Percentiles rank a stretch among this genome's conserved stretches.
These are phyloP conservation scores for Ehretia macrophylla DNA, from an alignment of 257 asterid genomes.

Conservation along the genomic window DNA sequence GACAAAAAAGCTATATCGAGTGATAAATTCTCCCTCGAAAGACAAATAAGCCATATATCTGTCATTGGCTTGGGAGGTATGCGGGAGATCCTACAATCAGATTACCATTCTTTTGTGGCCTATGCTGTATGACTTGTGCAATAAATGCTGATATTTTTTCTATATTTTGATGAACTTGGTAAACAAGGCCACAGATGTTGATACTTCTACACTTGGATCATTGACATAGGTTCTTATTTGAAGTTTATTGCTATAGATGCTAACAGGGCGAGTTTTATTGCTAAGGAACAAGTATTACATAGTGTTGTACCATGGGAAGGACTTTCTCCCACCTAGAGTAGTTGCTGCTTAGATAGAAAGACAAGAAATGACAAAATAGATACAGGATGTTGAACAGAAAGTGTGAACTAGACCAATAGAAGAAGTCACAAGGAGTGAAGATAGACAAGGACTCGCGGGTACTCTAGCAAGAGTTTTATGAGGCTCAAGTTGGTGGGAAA, in stretches of 20 bases:
- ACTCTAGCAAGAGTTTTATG: constrained; percentile 89
- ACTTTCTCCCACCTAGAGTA: constrained; percentile 82
- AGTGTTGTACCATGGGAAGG: constrained; percentile 93
- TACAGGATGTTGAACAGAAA: constrained; percentile 84
- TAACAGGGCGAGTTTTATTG: constrained; percentile 90
- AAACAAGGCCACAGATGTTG: too few relatives aligned
- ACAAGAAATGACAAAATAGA: constrained; percentile 75
- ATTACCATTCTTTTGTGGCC: too few relatives aligned
- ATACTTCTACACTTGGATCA: not conserved
- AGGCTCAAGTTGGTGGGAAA: constrained; percentile 89
- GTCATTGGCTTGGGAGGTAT: too few relatives aligned
- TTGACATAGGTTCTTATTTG: not conserved
- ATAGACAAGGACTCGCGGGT: constrained; percentile 60
- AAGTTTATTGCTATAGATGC: constrained; percentile 30
- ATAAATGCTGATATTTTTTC: too few relatives aligned
- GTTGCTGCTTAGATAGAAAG: constrained; percentile 81
- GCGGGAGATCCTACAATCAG: too few relatives aligned
- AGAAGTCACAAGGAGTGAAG: constrained; percentile 34
- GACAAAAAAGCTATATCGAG: too few relatives aligned
- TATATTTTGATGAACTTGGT: too few relatives aligned
- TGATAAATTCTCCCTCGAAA: too few relatives aligned
- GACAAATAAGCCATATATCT: too few relatives aligned
- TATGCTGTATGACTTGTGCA: too few relatives aligned
- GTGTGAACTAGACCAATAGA: constrained; percentile 40
- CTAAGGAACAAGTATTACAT: constrained; percentile 92